Conservation (phyloP, 345 rosid species). For the Aethionema arabicum region DNA sequence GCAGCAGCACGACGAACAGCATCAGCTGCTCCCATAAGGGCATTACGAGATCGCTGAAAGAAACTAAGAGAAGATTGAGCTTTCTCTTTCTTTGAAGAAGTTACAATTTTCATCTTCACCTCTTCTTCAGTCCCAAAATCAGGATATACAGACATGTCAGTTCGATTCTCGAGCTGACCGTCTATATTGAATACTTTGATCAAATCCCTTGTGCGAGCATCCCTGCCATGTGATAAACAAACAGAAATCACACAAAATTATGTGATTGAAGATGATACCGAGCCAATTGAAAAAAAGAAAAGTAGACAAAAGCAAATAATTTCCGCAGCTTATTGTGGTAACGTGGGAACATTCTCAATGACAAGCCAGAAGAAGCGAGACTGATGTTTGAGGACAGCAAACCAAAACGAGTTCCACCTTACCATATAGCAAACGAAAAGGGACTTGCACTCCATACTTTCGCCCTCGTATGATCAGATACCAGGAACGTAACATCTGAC, state of each 20-base stretch:
- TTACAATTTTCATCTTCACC: slow-evolving; percentile 50
- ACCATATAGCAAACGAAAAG: slow-evolving; percentile 76
- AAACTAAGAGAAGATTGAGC: slow-evolving; percentile 67
- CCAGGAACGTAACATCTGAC: slow-evolving; percentile 68
- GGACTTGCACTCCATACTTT: slow-evolving; percentile 85
- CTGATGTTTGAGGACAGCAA: slow-evolving; percentile 5
- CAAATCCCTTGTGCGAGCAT: slow-evolving; percentile 81
- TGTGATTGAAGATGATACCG: slow-evolving; percentile 5
- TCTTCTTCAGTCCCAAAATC: slow-evolving; percentile 70
- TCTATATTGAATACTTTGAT: slow-evolving; percentile 80
- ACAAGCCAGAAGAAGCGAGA: background rate
- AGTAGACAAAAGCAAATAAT: slow-evolving; percentile 1
- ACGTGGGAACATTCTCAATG: slow-evolving; percentile 9
- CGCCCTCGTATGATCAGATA: slow-evolving; percentile 70
- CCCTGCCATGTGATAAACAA: slow-evolving; percentile 51
- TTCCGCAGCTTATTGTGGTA: background rate
- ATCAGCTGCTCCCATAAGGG: slow-evolving; percentile 94
- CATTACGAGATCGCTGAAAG: slow-evolving; percentile 92
- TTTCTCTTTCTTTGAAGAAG: slow-evolving; percentile 68
- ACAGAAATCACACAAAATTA: slow-evolving; percentile 6
- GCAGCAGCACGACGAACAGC: slow-evolving; percentile 91
- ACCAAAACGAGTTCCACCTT: slow-evolving; percentile 30
- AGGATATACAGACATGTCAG: slow-evolving; percentile 53
- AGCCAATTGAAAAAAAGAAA: background rate
- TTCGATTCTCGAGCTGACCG: slow-evolving; percentile 80